A percentile compares a stretch with the other conserved stretches of the same genome.
These are phyloP conservation scores for Vitis cinerea DNA, from an alignment of 164 flowering plant genomes.

Conservation along the genomic window DNA sequence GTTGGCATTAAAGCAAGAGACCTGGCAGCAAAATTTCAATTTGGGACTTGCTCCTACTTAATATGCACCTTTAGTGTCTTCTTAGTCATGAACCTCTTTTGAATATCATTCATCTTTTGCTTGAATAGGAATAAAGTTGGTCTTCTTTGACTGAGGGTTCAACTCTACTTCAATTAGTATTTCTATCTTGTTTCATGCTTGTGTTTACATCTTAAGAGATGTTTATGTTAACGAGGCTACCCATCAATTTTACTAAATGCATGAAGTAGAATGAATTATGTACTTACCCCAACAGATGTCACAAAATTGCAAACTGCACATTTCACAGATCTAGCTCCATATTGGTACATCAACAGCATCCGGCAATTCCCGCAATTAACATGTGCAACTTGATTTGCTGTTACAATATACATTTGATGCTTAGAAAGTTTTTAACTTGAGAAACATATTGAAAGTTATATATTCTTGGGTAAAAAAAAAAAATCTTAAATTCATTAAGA, in stretches of 20 bases:
- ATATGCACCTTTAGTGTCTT: no score
- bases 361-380: conserved; percentile 89
- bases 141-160: no score
- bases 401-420: conserved; percentile 10
- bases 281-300: conserved; percentile 79
- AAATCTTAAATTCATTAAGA: no score
- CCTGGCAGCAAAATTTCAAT: no score
- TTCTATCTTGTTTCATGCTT: neutral
- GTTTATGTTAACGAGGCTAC: no score
- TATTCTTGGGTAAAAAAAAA: neutral
- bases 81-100: no score
- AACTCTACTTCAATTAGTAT: no score
- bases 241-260: neutral
- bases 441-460: neutral
- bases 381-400: conserved; percentile 95
- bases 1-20: no score
- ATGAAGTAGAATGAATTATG: neutral
- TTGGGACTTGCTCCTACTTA: no score
- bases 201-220: neutral
- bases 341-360: conserved; percentile 87
- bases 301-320: conserved; percentile 94
- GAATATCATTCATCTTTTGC: no score
- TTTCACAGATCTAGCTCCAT: conserved; percentile 91
- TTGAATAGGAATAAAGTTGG: no score
- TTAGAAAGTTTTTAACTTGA: neutral